Conservation (phyloP, 257 asterid genomes). For the Lycium barbarum region DNA sequence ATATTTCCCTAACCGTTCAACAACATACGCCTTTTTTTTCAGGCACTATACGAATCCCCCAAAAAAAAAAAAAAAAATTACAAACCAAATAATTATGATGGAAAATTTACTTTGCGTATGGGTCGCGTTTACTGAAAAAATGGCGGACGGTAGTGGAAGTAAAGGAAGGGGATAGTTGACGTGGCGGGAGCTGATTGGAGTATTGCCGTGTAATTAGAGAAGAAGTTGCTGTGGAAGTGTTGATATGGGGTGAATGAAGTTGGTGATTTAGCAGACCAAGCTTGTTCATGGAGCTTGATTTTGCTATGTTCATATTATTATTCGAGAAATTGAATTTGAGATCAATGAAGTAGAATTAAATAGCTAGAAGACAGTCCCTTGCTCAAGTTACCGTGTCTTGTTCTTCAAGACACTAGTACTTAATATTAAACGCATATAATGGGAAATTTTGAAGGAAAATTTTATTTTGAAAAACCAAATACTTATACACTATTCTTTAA, state of each 20-base stretch:
- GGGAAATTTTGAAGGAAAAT: too few species aligned
- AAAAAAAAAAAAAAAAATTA: background rate
- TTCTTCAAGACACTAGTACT: background rate
- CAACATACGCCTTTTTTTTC: conserved; percentile 73
- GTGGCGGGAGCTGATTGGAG: conserved; percentile 36
- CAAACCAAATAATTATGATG: background rate
- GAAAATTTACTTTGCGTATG: conserved; percentile 54
- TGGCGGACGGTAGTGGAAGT: conserved; percentile 57
- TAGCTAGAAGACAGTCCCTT: background rate
- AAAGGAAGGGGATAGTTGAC: conserved; percentile 38
- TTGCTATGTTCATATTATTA: too few species aligned
- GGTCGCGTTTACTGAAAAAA: conserved; percentile 58
- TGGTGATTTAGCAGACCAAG: conserved; percentile 45
- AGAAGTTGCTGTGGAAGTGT: conserved; percentile 60
- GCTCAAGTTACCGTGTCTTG: background rate
- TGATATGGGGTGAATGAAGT: conserved; percentile 42
- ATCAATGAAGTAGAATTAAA: background rate
- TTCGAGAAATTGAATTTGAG: too few species aligned
- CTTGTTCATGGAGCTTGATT: conserved; percentile 51
- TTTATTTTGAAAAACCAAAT: too few species aligned
- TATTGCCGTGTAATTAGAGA: conserved; percentile 53
- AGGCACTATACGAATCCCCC: conserved; percentile 80
- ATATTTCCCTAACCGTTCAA: conserved; percentile 83
- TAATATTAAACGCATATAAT: too few species aligned
- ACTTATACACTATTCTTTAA: too few species aligned